Conservation (phyloP, 441 rosid species). For the Arabidopsis hybrid region DNA sequence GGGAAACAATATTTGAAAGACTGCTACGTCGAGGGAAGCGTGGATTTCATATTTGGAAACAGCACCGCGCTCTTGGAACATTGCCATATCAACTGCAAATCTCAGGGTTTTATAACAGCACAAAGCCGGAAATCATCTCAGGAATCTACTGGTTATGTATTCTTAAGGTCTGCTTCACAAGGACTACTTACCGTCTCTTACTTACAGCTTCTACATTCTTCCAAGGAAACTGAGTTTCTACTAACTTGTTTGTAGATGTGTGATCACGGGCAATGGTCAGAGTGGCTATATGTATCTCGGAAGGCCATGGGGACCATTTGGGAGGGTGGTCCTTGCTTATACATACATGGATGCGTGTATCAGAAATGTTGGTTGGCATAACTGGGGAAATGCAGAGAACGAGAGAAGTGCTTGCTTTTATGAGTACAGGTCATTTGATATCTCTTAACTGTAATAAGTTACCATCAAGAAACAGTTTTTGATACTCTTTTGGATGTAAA, state of each 20-base stretch:
- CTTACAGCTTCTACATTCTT: not conserved
- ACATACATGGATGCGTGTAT: slow-evolving; percentile 87
- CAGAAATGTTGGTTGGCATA: slow-evolving; percentile 83
- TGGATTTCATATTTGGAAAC: slow-evolving; percentile 95
- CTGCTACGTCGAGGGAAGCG: slow-evolving; percentile 93
- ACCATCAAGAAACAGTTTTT: slow-evolving; percentile 9
- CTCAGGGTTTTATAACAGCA: slow-evolving; percentile 86
- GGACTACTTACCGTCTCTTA: too few species aligned
- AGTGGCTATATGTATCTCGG: slow-evolving; percentile 74
- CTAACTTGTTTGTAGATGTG: slow-evolving; percentile 65
- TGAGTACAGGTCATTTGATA: slow-evolving; percentile 68
- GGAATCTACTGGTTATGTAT: slow-evolving; percentile 91
- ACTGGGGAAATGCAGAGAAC: slow-evolving; percentile 95
- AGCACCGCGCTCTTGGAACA: slow-evolving; percentile 94
- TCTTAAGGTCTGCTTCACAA: too few species aligned
- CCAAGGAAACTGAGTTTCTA: not conserved
- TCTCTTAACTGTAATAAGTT: not conserved
- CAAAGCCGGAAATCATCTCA: slow-evolving; percentile 96
- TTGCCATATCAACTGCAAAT: slow-evolving; percentile 95
- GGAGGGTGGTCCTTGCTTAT: slow-evolving; percentile 88
- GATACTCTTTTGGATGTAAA: slow-evolving; percentile 2
- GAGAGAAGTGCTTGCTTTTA: slow-evolving; percentile 98
- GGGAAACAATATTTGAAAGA: slow-evolving; percentile 92
- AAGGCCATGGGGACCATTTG: slow-evolving; percentile 99
- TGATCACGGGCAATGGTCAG: slow-evolving; percentile 90